Conservation (phyloP, 768 basidiomycete species). For the Cystofilobasidium macerans region DNA sequence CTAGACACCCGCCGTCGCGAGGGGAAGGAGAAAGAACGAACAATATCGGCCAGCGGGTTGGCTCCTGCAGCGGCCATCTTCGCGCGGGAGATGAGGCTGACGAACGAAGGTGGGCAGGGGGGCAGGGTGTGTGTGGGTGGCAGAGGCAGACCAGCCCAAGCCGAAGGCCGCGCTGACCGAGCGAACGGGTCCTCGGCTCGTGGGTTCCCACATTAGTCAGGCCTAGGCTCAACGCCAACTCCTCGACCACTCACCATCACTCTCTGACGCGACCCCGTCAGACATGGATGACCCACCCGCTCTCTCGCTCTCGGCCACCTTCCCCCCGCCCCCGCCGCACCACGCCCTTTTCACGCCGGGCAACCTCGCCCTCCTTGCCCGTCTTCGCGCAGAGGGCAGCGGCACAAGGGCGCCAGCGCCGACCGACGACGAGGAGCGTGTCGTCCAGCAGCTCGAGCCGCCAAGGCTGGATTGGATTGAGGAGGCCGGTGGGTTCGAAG, state of each 20-base stretch:
- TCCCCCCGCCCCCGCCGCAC: conserved; percentile 78
- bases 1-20: too few relatives aligned
- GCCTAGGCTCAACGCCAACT: background rate
- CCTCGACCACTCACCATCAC: background rate
- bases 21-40: background rate
- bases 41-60: background rate
- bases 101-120: background rate
- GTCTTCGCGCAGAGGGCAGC: too few relatives aligned
- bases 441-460: conserved; percentile 60
- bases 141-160: too few relatives aligned
- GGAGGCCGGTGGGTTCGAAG: conserved; percentile 68
- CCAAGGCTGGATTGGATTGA: conserved; percentile 78
- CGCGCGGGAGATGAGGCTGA: background rate
- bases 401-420: conserved; percentile 50
- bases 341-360: conserved; percentile 64
- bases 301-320: conserved; percentile 40
- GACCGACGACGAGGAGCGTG: conserved; percentile 63
- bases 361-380: conserved; percentile 58
- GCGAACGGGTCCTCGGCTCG: too few relatives aligned
- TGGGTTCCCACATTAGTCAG: too few relatives aligned
- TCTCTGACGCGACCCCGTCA: background rate
- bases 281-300: background rate
- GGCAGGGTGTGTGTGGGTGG: background rate
- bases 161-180: too few relatives aligned
- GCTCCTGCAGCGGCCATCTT: background rate